Evolutionary conservation across 257 asterid genomes (phyloP), one percentile per base, ranked within the genome.

Genomic region (Solanum pinnatisectum): DNA sequence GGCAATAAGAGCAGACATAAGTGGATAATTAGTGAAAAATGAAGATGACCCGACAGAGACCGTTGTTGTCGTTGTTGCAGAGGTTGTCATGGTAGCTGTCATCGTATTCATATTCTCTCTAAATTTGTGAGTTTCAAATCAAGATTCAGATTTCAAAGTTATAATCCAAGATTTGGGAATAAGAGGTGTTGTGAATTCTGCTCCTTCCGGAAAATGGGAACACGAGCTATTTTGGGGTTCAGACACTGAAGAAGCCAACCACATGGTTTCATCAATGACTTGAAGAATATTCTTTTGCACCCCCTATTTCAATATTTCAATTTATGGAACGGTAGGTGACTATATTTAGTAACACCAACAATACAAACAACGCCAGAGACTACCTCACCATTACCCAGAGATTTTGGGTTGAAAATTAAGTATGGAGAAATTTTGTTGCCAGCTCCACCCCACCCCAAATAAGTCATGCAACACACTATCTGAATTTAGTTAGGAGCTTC

Each of bases 31-130:
- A 18, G 77, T 37, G 81, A 60, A 85, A 36, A 85, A 15, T 85
- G 87, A 90, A 32, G 90, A 88, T 4, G 85, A 44, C 39, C 93
- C 74, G 2, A 90, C 10, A 59, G 89, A 85, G 88, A 92, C 86
- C 32, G 91, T 65, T 44, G 91, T 60, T 52, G 56, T 46, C 49
- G 65, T 77, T 44, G 87, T 32, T 52, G 93, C 83, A 14, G 84
- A 42, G 39, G 84, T 40, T 40, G 39, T 9, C 39, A 70, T 70
- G 77, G 77, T 84, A n/a, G 76, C 85, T 6, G 88, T 10, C 27
- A 85, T 74, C 74, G 87, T 68, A 36, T 79, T 87, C 76, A 86
- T 81, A 6, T 89, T 89, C 39, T 52, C 32, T 20, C 44, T 44
- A 36, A 81, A 46, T 44, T 78, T 49, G 12, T 73, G 30, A 73